Evolutionary conservation across 1,284 basidiomycete species (phyloP).

Genomic region (Leccinum fallax): DNA sequence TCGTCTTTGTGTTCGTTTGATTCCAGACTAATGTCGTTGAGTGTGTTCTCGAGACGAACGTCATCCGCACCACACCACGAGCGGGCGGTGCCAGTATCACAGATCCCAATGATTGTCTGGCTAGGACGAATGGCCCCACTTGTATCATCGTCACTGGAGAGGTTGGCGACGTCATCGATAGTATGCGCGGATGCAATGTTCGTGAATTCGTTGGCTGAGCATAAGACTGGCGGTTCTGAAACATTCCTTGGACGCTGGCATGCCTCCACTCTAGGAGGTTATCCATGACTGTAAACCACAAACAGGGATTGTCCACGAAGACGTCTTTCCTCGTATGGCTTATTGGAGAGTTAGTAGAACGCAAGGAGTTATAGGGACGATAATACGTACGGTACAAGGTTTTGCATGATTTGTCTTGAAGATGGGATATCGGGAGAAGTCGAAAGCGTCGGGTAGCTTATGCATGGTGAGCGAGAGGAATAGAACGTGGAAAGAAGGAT

Average conservation of each 20-base stretch:
- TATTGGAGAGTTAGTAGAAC: not conserved
- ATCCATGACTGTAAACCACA: not conserved
- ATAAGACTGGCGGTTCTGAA: slow-evolving; percentile 27
- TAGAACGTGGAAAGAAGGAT: not conserved
- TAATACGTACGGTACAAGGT: slow-evolving; percentile 9
- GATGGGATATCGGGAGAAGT: slow-evolving; percentile 22
- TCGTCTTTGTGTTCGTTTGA: slow-evolving; percentile 9
- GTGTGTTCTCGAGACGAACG: not conserved
- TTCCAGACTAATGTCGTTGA: not conserved
- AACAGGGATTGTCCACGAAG: slow-evolving; percentile 7
- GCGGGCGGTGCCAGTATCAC: not conserved
- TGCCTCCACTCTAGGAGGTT: not conserved
- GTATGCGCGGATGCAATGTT: slow-evolving; percentile 12
- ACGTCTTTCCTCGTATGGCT: not conserved
- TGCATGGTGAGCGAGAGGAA: slow-evolving; percentile 1
- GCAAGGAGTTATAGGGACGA: not conserved
- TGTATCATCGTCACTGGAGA: slow-evolving; percentile 6
- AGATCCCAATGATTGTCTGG: not conserved
- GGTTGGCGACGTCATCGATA: slow-evolving; percentile 13
- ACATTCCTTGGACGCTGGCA: slow-evolving; percentile 20
- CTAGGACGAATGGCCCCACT: not conserved
- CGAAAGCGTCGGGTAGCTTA: slow-evolving; percentile 24
- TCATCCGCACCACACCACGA: not conserved
- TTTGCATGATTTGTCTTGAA: slow-evolving; percentile 6
- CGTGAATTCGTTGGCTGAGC: slow-evolving; percentile 22